Conservation (phyloP, 2,329 filamentous ascomycete genomes). For the Trichothecium sympodiale region DNA sequence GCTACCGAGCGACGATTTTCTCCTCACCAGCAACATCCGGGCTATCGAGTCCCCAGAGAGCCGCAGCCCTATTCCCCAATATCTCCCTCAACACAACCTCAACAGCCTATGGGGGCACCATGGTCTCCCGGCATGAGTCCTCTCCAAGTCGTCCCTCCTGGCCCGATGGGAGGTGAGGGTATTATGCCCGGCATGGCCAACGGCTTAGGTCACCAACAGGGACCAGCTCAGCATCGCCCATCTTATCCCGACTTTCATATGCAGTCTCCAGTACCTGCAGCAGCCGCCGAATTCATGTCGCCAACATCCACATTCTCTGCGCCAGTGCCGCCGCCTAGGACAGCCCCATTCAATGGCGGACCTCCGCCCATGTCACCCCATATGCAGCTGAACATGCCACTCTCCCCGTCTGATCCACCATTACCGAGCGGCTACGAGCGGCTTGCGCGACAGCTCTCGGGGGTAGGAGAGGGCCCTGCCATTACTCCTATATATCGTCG, state of each 20-base stretch:
- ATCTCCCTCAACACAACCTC: background rate
- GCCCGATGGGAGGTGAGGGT: no score
- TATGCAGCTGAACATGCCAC: background rate
- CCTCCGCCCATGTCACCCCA: slow-evolving; percentile 2
- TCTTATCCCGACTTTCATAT: background rate
- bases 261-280: background rate
- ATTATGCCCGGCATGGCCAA: no score
- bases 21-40: no score
- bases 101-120: background rate
- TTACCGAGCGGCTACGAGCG: slow-evolving; percentile 51
- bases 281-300: background rate
- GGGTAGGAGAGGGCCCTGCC: slow-evolving; percentile 11
- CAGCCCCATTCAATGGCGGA: background rate
- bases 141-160: no score
- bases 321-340: no score
- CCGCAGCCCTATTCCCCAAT: background rate
- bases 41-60: no score
- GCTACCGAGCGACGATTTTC: no score
- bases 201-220: no score
- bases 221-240: background rate
- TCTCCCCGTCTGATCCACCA: slow-evolving; percentile 10
- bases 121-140: no score
- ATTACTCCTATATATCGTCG: slow-evolving; percentile 64
- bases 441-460: slow-evolving; percentile 41
- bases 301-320: no score